phyloP scores from a whole-genome alignment of 2,329 filamentous ascomycete species.

The Teratosphaeria zuluensis region DNA sequence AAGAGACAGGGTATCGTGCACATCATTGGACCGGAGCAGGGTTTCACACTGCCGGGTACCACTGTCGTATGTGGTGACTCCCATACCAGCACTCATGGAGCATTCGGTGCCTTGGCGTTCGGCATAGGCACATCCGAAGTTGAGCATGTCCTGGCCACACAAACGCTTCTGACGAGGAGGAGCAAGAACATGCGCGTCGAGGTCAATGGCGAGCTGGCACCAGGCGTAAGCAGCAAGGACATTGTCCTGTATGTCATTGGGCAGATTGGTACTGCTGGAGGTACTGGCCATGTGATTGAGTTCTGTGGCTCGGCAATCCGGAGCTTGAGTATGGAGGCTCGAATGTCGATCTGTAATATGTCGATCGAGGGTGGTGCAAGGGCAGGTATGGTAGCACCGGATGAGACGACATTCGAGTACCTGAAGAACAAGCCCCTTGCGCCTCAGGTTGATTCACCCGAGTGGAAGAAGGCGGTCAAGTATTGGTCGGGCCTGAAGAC shows the following conservation, averaged over 20 bases:
- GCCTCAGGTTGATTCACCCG: conserved; percentile 69
- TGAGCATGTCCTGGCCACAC: conserved; percentile 94
- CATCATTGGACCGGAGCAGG: conserved; percentile 96
- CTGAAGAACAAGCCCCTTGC: conserved; percentile 85
- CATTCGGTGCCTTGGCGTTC: conserved; percentile 88
- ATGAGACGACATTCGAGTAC: conserved; percentile 89
- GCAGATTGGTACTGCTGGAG: conserved; percentile 86
- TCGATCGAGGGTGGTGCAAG: conserved; percentile 91
- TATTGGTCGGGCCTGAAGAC: conserved; percentile 85
- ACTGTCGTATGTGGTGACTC: conserved; percentile 97
- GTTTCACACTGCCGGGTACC: conserved; percentile 93
- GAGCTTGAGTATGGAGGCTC: conserved; percentile 82
- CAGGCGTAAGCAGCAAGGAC: conserved; percentile 93
- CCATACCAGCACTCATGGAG: conserved; percentile 95
- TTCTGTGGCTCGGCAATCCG: conserved; percentile 94
- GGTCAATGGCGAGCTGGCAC: conserved; percentile 79
- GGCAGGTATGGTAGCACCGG: conserved; percentile 93
- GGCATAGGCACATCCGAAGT: conserved; percentile 98
- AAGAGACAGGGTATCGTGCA: conserved; percentile 98
- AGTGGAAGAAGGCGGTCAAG: conserved; percentile 79
- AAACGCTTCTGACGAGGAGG: conserved; percentile 85
- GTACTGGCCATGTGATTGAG: conserved; percentile 90
- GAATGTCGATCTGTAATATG: conserved; percentile 99
- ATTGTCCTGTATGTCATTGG: conserved; percentile 89
- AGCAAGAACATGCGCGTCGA: conserved; percentile 99